Evolutionary conservation across 805 yeast genomes (phyloP).

Genomic region (Wickerhamiella lipophila): DNA sequence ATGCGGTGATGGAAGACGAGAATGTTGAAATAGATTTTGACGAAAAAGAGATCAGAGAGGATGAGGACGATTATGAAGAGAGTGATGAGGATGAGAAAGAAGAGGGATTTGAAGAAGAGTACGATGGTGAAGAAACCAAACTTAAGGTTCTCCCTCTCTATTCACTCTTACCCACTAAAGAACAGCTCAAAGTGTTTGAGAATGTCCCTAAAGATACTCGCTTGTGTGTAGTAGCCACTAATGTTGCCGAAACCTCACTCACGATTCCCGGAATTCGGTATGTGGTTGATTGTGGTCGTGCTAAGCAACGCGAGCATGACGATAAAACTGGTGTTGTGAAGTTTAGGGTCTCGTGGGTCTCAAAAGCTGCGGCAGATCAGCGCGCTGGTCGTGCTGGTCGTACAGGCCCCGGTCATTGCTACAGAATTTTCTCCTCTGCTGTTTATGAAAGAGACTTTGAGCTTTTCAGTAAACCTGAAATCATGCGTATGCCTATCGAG

Average conservation of each 20-base stretch:
- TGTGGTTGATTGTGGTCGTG: constrained; percentile 89
- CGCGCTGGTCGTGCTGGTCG: constrained; percentile 96
- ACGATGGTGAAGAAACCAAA: constrained; percentile 47
- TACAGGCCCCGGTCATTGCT: constrained; percentile 98
- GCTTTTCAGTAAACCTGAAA: constrained; percentile 80
- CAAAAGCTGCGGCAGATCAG: constrained; percentile 92
- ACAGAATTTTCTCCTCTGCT: constrained; percentile 84
- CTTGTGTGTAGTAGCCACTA: constrained; percentile 87
- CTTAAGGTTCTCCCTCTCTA: constrained; percentile 84
- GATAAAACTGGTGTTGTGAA: constrained; percentile 84
- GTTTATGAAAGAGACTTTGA: constrained; percentile 75
- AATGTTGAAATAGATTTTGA: constrained; percentile 50
- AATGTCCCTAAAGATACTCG: constrained; percentile 77
- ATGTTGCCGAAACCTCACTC: constrained; percentile 93
- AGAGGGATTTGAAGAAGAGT: constrained; percentile 40
- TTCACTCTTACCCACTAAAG: constrained; percentile 83
- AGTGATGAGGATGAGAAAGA: constrained; percentile 36
- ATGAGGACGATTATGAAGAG: constrained; percentile 28
- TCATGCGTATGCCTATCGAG: constrained; percentile 88
- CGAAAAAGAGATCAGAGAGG: constrained; percentile 27
- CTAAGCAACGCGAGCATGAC: constrained; percentile 75
- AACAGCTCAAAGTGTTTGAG: constrained; percentile 86
- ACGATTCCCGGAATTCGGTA: constrained; percentile 93
- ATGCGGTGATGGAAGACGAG: constrained; percentile 70
- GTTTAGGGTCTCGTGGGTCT: constrained; percentile 80